Conservation (phyloP, 1,284 basidiomycete species). For the Sutorius eximius region DNA sequence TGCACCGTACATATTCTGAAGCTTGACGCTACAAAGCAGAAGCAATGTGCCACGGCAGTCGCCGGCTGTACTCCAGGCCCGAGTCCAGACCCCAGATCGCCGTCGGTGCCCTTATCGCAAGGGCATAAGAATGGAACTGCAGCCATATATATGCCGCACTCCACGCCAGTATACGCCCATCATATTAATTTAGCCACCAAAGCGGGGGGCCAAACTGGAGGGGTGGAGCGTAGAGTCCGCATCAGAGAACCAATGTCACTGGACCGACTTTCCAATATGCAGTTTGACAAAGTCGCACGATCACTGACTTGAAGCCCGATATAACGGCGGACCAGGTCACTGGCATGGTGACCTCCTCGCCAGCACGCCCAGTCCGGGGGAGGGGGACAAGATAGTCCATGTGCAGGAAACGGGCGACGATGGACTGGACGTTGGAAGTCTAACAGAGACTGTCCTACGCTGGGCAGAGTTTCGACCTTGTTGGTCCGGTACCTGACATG, state of each 20-base stretch:
- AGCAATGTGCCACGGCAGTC: not conserved
- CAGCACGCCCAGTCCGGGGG: not conserved
- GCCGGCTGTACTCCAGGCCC: slow-evolving; percentile 8
- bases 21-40: not conserved
- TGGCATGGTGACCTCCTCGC: slow-evolving; percentile 4
- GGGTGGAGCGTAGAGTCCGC: slow-evolving; percentile 1
- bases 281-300: not conserved
- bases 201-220: not conserved
- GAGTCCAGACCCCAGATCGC: slow-evolving; percentile 1
- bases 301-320: not conserved
- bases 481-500: not conserved
- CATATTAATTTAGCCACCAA: not conserved
- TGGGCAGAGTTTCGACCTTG: not conserved
- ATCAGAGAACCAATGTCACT: not conserved
- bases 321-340: not conserved
- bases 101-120: not conserved
- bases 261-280: not conserved
- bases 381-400: not conserved
- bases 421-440: not conserved
- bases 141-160: not conserved
- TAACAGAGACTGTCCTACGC: not conserved
- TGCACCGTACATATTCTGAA: not conserved
- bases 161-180: not conserved
- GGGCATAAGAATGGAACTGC: not conserved
- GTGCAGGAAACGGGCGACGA: not conserved